Percentiles rank a stretch among this genome's conserved stretches.
phyloP scores from a whole-genome alignment of 2,329 filamentous ascomycete species.

The Zymoseptoria passerinii region DNA sequence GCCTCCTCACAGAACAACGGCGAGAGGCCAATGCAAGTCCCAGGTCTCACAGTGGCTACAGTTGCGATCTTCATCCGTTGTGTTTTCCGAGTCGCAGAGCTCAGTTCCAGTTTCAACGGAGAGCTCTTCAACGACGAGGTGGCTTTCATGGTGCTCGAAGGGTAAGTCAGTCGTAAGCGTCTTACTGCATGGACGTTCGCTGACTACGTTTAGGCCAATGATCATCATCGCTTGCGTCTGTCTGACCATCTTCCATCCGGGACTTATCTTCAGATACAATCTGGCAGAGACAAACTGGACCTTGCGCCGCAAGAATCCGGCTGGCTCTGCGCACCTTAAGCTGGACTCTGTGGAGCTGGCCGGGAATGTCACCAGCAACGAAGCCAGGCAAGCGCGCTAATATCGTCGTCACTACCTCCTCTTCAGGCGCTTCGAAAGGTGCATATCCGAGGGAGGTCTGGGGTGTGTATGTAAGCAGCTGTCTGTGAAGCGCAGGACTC shows the following conservation, averaged over 20 bases:
- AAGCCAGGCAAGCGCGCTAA: neutral
- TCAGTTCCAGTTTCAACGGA: conserved; percentile 56
- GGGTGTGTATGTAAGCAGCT: no score
- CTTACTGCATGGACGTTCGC: neutral
- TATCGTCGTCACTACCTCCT: neutral
- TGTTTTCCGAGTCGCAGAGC: conserved; percentile 58
- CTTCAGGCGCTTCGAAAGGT: no score
- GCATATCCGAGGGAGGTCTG: no score
- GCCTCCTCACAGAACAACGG: neutral
- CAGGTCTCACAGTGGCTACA: conserved; percentile 47
- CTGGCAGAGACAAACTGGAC: conserved; percentile 23
- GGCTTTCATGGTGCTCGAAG: conserved; percentile 45
- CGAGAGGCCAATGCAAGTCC: neutral
- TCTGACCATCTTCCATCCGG: conserved; percentile 44
- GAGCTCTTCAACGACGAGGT: conserved; percentile 45
- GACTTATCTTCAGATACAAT: conserved; percentile 23
- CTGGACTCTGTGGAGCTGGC: neutral
- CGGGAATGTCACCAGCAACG: neutral
- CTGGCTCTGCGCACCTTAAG: neutral
- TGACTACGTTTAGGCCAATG: conserved; percentile 33
- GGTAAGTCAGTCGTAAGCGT: conserved; percentile 12
- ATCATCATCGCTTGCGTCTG: conserved; percentile 39
- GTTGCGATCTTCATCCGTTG: conserved; percentile 54
- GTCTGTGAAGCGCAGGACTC: no score
- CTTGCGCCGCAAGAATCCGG: neutral